These are phyloP conservation scores for Penicillium sp. DNA, from an alignment of 2,329 filamentous ascomycete species.

Conservation along the genomic window DNA sequence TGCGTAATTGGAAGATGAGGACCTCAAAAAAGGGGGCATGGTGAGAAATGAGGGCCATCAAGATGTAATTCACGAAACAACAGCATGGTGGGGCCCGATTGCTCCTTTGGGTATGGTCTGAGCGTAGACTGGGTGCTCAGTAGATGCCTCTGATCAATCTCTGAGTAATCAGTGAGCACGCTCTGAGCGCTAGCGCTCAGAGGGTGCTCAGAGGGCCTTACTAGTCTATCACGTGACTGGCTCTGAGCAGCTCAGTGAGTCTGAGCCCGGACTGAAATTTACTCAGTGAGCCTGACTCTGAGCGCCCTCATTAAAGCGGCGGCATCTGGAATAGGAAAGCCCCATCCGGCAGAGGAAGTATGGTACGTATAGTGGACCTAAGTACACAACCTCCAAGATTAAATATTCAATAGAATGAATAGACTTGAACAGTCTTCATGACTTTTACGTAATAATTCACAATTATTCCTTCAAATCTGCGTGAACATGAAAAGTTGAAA, in stretches of 20 bases:
- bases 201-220: too few relatives aligned
- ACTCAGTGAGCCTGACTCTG: too few relatives aligned
- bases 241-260: too few relatives aligned
- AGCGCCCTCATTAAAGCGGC: too few relatives aligned
- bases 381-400: background rate
- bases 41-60: slow-evolving; percentile 9
- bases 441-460: background rate
- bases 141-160: too few relatives aligned
- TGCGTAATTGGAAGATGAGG: background rate
- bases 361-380: too few relatives aligned
- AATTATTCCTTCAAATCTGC: background rate
- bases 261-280: too few relatives aligned
- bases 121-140: slow-evolving; percentile 1
- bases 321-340: too few relatives aligned
- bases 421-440: background rate
- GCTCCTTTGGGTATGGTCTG: slow-evolving; percentile 11
- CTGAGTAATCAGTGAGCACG: too few relatives aligned
- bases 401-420: background rate
- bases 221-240: too few relatives aligned
- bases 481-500: background rate
- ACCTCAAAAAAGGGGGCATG: background rate
- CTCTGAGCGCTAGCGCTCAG: too few relatives aligned
- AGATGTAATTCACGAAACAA: slow-evolving; percentile 13
- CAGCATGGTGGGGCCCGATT: slow-evolving; percentile 9
- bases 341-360: too few relatives aligned